Conservation (phyloP, 192 early-diverging fungal genomes). For the Coemansia sp. region DNA sequence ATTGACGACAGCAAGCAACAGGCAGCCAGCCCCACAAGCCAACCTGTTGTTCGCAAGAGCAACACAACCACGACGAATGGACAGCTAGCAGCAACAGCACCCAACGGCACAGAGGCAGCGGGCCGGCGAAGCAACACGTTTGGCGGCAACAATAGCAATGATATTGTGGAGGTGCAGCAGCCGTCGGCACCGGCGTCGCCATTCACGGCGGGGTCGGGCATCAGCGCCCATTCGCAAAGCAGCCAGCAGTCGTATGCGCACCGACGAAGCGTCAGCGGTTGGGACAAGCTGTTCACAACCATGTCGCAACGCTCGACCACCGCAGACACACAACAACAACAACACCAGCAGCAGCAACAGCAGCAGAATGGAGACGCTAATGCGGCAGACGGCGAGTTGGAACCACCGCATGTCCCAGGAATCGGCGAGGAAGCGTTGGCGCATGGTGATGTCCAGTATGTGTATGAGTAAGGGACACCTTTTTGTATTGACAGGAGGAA, state of each 20-base stretch:
- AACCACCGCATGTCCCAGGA: conserved; percentile 28
- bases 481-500: not conserved
- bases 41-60: not conserved
- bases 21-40: not conserved
- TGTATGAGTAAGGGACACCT: conserved; percentile 48
- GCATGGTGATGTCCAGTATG: conserved; percentile 55
- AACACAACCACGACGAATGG: not conserved
- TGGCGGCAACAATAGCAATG: not conserved
- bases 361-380: no score
- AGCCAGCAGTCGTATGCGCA: conserved; percentile 51
- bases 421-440: conserved; percentile 44
- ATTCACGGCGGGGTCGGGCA: conserved; percentile 25
- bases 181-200: conserved; percentile 22
- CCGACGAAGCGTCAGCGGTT: conserved; percentile 45
- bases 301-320: conserved; percentile 35
- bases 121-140: conserved; percentile 1
- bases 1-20: conserved; percentile 5
- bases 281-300: conserved; percentile 45
- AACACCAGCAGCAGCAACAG: no score
- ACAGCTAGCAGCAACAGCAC: not conserved
- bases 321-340: conserved; percentile 6
- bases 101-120: not conserved
- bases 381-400: conserved; percentile 14
- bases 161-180: not conserved
- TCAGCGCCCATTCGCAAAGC: conserved; percentile 26